Evolutionary conservation across 345 rosid species (phyloP).

Genomic region (Salix koriyanagi): DNA sequence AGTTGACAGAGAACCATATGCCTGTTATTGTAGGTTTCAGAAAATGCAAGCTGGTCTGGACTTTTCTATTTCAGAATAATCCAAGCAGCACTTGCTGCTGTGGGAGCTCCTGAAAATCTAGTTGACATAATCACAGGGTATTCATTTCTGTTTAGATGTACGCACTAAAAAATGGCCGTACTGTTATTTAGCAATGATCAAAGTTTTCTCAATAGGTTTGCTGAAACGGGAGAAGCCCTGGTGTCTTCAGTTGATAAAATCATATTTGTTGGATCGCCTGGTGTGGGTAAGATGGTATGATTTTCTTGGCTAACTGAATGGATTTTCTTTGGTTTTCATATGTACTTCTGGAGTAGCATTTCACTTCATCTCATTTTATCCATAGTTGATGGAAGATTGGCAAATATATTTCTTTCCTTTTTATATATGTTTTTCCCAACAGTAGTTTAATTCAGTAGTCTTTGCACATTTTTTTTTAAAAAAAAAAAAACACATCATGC

Average conservation of each 20-base stretch:
- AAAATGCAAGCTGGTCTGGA: conserved; percentile 95
- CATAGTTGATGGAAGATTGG: neutral
- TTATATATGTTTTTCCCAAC: neutral
- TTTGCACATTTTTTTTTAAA: too few species aligned
- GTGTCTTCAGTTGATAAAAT: conserved; percentile 88
- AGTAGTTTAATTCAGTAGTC: neutral
- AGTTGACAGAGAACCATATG: conserved; percentile 18
- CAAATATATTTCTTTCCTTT: neutral
- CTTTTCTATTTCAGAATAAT: conserved; percentile 87
- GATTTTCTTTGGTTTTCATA: neutral
- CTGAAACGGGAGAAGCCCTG: conserved; percentile 94
- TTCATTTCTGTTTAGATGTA: conserved; percentile 15
- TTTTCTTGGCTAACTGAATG: conserved; percentile 3
- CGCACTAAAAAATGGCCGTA: neutral
- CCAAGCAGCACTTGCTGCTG: conserved; percentile 96
- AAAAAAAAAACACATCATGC: neutral
- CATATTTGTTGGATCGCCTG: conserved; percentile 96
- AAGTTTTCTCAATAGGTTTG: conserved; percentile 49
- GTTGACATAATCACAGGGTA: conserved; percentile 95
- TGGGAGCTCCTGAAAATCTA: conserved; percentile 93
- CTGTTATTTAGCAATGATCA: conserved; percentile 11
- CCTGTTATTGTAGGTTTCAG: conserved; percentile 62
- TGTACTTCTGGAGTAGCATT: conserved; percentile 1
- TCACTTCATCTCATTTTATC: conserved; percentile 5
- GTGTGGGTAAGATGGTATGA: conserved; percentile 91